Base-by-base conservation (phyloP, 129 eudicot species). In the Silybum marianum region DNA sequence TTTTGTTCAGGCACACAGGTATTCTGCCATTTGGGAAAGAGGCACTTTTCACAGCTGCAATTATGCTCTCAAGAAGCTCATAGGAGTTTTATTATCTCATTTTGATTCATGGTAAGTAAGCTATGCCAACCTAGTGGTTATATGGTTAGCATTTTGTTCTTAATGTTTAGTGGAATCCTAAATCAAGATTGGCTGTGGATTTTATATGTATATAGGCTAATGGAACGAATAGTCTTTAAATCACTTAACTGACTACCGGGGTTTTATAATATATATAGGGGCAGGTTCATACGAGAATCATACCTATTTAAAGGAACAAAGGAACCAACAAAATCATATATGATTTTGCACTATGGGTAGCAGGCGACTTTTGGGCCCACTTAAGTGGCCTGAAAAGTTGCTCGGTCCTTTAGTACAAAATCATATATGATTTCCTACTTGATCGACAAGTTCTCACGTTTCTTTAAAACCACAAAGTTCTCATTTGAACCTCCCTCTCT, bases 41-140 rank as follows among this genome's bases (percentile, higher is more conserved):
- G 85, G 99, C 99, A 54, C 76, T 95, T 30, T 88, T 95, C 84
- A 95, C 93, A 63, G 97, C 98, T 77, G 95, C 92, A 79, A 79
- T 91, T 14, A 81, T 93, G 71, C 88, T 92, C 69, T 89, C 94
- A 25, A 54, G 82, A 32, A 83, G 78, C 46, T 79, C 84, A 28
- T 88, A 90, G 90, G 69, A 73, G 74, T 38, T 28, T 32, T 32
- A 32, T 32, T 32, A 32, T 32, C 36, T 32, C 36, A 32, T 4
- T 70, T 79, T 6, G 58, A 54, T 21, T 79, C 18, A 54, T 70
- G 54, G 54, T 30, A 38, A 38, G 62, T n/a, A 9, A 42, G 51
- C 51, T 11, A 42, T 42, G 11, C 51, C 51, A 42, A 34, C 26
- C 6, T 63, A 22, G 23, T 19, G 21, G 66, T 26, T 26, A 13